Evolutionary conservation across 169 alveolate genomes (phyloP).

Genomic region (Cryptosporidium xiaoi): DNA sequence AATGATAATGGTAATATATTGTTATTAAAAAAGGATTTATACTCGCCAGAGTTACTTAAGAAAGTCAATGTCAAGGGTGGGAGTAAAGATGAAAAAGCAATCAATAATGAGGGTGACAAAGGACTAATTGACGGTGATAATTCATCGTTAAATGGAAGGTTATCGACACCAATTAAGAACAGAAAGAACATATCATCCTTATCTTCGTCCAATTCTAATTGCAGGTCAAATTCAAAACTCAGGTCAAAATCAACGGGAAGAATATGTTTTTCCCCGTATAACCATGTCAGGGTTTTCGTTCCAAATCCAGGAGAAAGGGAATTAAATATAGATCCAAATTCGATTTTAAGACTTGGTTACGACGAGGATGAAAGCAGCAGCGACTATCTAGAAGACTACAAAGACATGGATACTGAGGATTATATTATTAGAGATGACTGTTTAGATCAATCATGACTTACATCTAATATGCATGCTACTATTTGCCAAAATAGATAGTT

Average conservation of each 20-base stretch:
- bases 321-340: slow-evolving; percentile 45
- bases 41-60: neutral
- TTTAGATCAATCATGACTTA: too few species aligned
- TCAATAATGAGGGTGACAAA: slow-evolving; percentile 3
- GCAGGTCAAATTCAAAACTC: slow-evolving; percentile 10
- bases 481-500: too few species aligned
- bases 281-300: slow-evolving; percentile 64
- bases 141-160: neutral
- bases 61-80: neutral
- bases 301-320: slow-evolving; percentile 69
- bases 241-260: slow-evolving; percentile 59
- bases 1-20: neutral
- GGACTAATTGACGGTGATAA: neutral
- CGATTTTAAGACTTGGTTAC: slow-evolving; percentile 5
- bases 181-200: neutral
- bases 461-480: too few species aligned
- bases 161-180: neutral
- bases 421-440: neutral
- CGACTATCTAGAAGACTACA: slow-evolving; percentile 13
- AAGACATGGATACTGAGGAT: neutral
- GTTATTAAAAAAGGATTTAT: slow-evolving; percentile 13
- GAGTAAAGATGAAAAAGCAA: neutral
- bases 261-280: slow-evolving; percentile 68
- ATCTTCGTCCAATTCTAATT: slow-evolving; percentile 1
- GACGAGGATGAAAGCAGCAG: neutral